phyloP scores from a whole-genome alignment of 2,329 filamentous ascomycete species.

The Aspergillus sp. region DNA sequence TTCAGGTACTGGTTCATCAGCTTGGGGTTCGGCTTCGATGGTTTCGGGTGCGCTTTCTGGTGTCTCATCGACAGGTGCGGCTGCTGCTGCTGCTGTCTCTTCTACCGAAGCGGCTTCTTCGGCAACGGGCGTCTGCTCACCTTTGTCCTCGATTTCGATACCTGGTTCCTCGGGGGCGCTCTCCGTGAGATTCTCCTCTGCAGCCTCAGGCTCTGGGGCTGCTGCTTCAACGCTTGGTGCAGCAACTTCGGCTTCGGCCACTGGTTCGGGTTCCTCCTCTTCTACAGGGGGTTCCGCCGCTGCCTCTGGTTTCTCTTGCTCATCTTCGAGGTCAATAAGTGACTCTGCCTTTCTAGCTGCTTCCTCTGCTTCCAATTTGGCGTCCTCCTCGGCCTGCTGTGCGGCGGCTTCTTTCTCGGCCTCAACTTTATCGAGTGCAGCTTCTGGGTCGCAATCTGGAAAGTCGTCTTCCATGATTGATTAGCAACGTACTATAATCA shows the following conservation, averaged over 20 bases:
- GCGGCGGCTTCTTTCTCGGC: constrained; percentile 41
- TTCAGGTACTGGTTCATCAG: background rate
- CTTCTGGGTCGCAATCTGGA: constrained; percentile 37
- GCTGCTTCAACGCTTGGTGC: background rate
- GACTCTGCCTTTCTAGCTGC: constrained; percentile 15
- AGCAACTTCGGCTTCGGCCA: background rate
- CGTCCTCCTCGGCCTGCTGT: constrained; percentile 38
- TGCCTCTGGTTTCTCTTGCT: constrained; percentile 9
- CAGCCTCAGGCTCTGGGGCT: constrained; percentile 18
- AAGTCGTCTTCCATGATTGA: constrained; percentile 38
- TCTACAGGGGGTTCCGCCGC: background rate
- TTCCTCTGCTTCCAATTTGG: constrained; percentile 33
- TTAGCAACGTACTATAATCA: constrained; percentile 16
- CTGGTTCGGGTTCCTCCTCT: constrained; percentile 15
- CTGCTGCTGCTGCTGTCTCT: background rate
- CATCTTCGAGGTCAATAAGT: constrained; percentile 20
- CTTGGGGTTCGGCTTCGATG: background rate
- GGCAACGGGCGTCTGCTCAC: background rate
- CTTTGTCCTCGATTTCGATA: background rate
- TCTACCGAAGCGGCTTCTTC: background rate
- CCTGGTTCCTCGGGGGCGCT: background rate
- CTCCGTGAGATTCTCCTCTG: background rate
- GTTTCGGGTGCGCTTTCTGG: background rate
- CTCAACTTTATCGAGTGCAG: constrained; percentile 36
- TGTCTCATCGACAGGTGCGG: background rate